Evolutionary conservation across 208 protist genomes (phyloP), one percentile per base, ranked within the genome.

Genomic region (Novymonas esmeraldas): DNA sequence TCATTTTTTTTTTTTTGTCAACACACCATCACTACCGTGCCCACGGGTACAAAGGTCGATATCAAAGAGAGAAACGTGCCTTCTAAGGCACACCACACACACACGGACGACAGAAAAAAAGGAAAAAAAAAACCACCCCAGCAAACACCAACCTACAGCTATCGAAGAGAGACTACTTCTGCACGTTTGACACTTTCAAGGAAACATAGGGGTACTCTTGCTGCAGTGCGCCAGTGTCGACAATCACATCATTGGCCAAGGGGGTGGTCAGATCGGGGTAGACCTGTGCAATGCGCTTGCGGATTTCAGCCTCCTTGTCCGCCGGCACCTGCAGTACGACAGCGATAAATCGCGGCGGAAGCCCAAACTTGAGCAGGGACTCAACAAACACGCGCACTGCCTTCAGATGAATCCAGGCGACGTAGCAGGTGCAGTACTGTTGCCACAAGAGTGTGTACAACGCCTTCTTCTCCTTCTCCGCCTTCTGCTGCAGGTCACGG

Each of bases 381-480:
- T 98, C 95, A 39, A 97, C 90, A 88, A 97, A 98, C 3, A 96
- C 78, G 41, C 93, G 82, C 11, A 98, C 70, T 2, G 89, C 90
- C 60, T 98, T 98, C 34, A 96, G 58, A 65, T 98, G 93, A 46
- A 97, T 92, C 93, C 95, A 98, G 11, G 89, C 86, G 36, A 90
- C 87, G 67, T 95, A 97, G 57, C 82, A 92, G 18, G 90, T 79
- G 56, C 85, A 95, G 70, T 96, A 98, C 58, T 92, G 86, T 33
- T 94, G 86, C 76, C 81, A 89, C 28, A 95, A 70, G 6, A 93
- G 71, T n/a, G 73, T 87, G 55, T 94, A 85, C n/a, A 97, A 66
- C 6, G 84, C 78, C 45, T 95, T 94, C 58, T 82, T 78, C 66
- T 95, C 84, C 57, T 89, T 90, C 65, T 92, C 79, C 10, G 87